A percentile compares a stretch with the other conserved stretches of the same genome.
phyloP scores from a whole-genome alignment of 1,139 yeast species.

The Geotrichum fermentans region DNA sequence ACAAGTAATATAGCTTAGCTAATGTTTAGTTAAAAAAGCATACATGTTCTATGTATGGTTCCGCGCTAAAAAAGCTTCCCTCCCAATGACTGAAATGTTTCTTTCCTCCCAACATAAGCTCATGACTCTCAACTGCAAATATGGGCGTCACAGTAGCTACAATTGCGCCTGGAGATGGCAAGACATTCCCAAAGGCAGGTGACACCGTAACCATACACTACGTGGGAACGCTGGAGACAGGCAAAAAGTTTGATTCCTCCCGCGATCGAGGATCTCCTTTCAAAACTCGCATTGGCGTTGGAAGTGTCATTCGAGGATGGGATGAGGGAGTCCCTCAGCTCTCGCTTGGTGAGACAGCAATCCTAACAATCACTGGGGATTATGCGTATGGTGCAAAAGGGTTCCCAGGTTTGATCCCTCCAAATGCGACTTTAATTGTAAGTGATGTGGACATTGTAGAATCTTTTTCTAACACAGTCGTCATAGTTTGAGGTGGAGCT shows the following conservation, averaged over 20 bases:
- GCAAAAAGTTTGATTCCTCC: conserved; percentile 92
- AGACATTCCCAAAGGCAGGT: conserved; percentile 78
- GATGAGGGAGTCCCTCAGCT: conserved; percentile 88
- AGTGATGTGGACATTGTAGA: background rate
- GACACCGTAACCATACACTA: conserved; percentile 83
- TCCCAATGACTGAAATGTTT: too few relatives aligned
- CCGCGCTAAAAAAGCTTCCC: too few relatives aligned
- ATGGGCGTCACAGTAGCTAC: conserved; percentile 41
- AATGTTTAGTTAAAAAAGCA: too few relatives aligned
- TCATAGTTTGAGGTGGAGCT: conserved; percentile 76
- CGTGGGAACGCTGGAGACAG: conserved; percentile 90
- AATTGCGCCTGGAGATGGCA: conserved; percentile 56
- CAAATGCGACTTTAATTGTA: conserved; percentile 77
- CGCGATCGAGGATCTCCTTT: conserved; percentile 92
- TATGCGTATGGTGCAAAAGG: conserved; percentile 94
- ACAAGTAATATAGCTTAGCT: too few relatives aligned
- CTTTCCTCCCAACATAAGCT: too few relatives aligned
- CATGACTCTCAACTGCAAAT: too few relatives aligned
- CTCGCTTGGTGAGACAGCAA: conserved; percentile 87
- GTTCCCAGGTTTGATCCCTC: conserved; percentile 93
- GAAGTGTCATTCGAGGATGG: conserved; percentile 96
- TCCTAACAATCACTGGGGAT: conserved; percentile 85
- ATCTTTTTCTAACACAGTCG: too few relatives aligned
- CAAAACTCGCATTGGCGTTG: conserved; percentile 89
- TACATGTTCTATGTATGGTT: too few relatives aligned